Percentiles rank a stretch among this genome's conserved stretches.
Conservation (phyloP, 179 eudicot genomes). For the Spinacia oleracea region DNA sequence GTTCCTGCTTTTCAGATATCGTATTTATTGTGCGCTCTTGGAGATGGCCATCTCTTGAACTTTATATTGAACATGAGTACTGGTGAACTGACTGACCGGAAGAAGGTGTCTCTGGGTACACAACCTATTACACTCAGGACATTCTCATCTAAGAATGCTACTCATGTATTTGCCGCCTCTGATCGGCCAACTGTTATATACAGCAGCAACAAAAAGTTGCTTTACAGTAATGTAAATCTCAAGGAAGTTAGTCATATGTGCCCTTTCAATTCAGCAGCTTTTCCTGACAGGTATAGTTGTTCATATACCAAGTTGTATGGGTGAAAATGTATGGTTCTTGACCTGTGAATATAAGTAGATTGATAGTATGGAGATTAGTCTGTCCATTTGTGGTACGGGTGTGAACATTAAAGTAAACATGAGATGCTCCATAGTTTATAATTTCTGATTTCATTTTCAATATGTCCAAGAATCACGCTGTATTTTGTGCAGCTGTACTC, state of each 20-base stretch:
- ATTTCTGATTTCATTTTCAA: neutral
- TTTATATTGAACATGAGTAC: constrained; percentile 71
- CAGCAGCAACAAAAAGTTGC: constrained; percentile 96
- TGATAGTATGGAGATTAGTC: neutral
- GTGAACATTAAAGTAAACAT: neutral
- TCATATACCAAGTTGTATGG: neutral
- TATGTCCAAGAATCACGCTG: neutral
- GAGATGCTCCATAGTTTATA: neutral
- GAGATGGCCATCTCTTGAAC: constrained; percentile 96
- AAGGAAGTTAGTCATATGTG: constrained; percentile 99
- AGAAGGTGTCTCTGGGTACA: constrained; percentile 93
- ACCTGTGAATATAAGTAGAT: no score
- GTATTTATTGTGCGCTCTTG: constrained; percentile 90
- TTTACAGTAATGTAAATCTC: constrained; percentile 93
- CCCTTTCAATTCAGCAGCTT: constrained; percentile 97
- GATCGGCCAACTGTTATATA: constrained; percentile 98
- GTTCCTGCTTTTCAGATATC: constrained; percentile 59
- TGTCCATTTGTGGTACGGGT: neutral
- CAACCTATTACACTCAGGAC: constrained; percentile 95
- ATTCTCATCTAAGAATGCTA: constrained; percentile 88
- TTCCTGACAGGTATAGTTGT: constrained; percentile 79
- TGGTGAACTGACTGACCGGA: constrained; percentile 83
- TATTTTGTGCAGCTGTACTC: neutral
- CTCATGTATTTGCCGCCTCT: constrained; percentile 99
- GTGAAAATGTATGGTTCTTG: constrained; percentile 5